Conservation (phyloP, 2,329 filamentous ascomycete species). For the Fonsecaea multimorphosa region DNA sequence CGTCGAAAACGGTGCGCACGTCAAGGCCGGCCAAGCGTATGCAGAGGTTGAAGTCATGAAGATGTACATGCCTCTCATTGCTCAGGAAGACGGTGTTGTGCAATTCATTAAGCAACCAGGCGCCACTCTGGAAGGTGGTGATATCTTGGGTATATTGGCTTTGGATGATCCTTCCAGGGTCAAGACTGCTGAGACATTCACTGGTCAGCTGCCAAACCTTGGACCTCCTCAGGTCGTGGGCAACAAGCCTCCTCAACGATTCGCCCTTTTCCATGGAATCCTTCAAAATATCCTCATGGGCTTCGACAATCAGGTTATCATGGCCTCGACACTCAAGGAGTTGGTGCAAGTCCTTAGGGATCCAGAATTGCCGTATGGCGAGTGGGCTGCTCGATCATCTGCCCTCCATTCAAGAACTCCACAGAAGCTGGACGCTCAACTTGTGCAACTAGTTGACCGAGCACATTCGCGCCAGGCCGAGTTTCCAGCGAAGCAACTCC, state of each 20-base stretch:
- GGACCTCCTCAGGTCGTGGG: conserved; percentile 87
- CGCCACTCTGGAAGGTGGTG: conserved; percentile 94
- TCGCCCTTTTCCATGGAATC: conserved; percentile 75
- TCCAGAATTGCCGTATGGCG: conserved; percentile 89
- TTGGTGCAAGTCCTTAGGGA: conserved; percentile 89
- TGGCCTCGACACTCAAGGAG: conserved; percentile 83
- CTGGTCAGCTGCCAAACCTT: conserved; percentile 85
- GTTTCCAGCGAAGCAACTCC: conserved; percentile 88
- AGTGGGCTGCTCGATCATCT: conserved; percentile 95
- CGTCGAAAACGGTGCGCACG: conserved; percentile 91
- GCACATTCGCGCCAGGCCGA: conserved; percentile 78
- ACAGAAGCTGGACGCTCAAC: conserved; percentile 81
- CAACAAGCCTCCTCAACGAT: conserved; percentile 88
- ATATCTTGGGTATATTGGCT: conserved; percentile 96
- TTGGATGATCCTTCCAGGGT: conserved; percentile 94
- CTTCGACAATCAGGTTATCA: conserved; percentile 97
- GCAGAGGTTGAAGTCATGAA: conserved; percentile 99
- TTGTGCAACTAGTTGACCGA: conserved; percentile 85
- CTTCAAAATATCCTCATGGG: conserved; percentile 87
- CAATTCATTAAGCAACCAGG: conserved; percentile 99
- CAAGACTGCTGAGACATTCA: conserved; percentile 93
- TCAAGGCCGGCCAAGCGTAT: conserved; percentile 89
- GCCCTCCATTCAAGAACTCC: conserved; percentile 98
- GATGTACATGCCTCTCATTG: conserved; percentile 99
- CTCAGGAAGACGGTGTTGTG: conserved; percentile 92